These are phyloP conservation scores for Diutina mesorugosa DNA, from an alignment of 1,139 yeast genomes.

Conservation along the genomic window DNA sequence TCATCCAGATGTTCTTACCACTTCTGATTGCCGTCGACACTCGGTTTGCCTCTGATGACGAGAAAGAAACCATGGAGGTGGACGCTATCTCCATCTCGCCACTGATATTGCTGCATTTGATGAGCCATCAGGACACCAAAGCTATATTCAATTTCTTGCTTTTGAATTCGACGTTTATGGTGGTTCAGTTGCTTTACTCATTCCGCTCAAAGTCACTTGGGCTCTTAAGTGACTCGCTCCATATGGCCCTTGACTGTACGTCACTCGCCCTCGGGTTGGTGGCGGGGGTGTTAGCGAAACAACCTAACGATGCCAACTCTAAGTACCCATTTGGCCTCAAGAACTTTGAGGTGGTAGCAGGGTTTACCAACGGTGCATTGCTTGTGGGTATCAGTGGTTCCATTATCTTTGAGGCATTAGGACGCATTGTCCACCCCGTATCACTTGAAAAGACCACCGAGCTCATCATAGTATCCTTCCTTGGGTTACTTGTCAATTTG, in stretches of 20 bases:
- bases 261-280: slow-evolving; percentile 82
- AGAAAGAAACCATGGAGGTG: not conserved
- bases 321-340: slow-evolving; percentile 79
- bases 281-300: slow-evolving; percentile 55
- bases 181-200: slow-evolving; percentile 82
- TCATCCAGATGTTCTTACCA: not conserved
- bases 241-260: slow-evolving; percentile 91
- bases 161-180: slow-evolving; percentile 85
- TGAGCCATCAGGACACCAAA: not conserved
- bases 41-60: not conserved
- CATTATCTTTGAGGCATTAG: slow-evolving; percentile 76
- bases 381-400: slow-evolving; percentile 83
- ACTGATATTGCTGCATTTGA: not conserved
- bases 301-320: slow-evolving; percentile 38
- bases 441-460: slow-evolving; percentile 73
- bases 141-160: slow-evolving; percentile 69
- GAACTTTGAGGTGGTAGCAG: slow-evolving; percentile 83
- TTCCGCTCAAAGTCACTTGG: slow-evolving; percentile 89
- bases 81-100: not conserved
- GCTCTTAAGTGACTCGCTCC: slow-evolving; percentile 80
- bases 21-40: not conserved
- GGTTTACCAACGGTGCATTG: slow-evolving; percentile 87
- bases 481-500: slow-evolving; percentile 79
- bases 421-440: slow-evolving; percentile 68
- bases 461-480: slow-evolving; percentile 64